phyloP scores from a whole-genome alignment of 2,329 filamentous ascomycete species.

The Fusarium sp. region DNA sequence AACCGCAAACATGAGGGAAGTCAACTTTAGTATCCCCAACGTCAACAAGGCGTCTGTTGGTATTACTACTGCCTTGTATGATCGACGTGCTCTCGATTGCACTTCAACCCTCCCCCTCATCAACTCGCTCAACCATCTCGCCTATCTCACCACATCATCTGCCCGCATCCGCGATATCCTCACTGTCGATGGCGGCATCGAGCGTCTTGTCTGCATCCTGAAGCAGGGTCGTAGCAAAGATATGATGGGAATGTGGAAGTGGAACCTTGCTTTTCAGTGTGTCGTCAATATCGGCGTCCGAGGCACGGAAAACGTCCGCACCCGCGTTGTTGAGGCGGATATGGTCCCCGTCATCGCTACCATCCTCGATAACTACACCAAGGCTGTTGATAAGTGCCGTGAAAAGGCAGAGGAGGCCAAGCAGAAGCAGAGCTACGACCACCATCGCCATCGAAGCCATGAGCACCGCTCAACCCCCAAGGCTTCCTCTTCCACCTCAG shows the following conservation, averaged over 20 bases:
- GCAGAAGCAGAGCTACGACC: conserved; percentile 73
- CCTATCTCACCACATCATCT: conserved; percentile 97
- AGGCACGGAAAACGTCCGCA: conserved; percentile 93
- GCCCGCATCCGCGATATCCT: conserved; percentile 97
- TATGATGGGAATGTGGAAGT: conserved; percentile 99
- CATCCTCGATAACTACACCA: conserved; percentile 98
- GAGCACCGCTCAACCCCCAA: conserved; percentile 65
- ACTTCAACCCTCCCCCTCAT: conserved; percentile 97
- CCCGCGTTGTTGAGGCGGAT: conserved; percentile 96
- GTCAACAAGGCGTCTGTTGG: conserved; percentile 99
- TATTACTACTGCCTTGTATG: conserved; percentile 98
- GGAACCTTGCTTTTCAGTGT: conserved; percentile 99
- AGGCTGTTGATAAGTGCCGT: conserved; percentile 92
- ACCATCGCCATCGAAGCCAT: conserved; percentile 66
- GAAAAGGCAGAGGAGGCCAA: conserved; percentile 89
- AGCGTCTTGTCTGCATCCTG: conserved; percentile 95
- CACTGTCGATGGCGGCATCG: conserved; percentile 98
- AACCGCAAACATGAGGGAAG: conserved; percentile 89
- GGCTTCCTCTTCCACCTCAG: conserved; percentile 53
- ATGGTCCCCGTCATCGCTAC: conserved; percentile 99
- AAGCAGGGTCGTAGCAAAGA: conserved; percentile 98
- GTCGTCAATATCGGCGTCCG: conserved; percentile 98
- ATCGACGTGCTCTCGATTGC: conserved; percentile 96
- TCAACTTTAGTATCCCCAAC: conserved; percentile 99
- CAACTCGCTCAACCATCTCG: conserved; percentile 98